Conservation (phyloP, 2,329 filamentous ascomycete genomes). For the Thyridium curvatum region DNA sequence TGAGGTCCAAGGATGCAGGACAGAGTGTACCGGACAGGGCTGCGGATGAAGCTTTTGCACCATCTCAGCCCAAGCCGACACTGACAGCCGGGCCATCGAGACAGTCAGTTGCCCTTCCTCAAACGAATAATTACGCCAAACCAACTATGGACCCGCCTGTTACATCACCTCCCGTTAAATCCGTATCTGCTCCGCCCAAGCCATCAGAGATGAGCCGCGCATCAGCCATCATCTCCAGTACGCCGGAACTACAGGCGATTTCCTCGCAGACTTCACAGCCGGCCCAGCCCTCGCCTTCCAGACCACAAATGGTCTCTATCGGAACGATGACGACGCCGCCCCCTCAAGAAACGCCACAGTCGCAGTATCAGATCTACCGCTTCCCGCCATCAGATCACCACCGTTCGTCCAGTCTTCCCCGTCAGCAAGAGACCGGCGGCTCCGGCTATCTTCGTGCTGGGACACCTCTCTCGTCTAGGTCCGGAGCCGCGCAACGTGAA, state of each 20-base stretch:
- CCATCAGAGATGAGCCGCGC: conserved; percentile 48
- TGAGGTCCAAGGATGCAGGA: conserved; percentile 50
- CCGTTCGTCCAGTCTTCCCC: conserved; percentile 31
- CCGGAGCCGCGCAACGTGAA: no score
- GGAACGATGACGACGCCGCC: conserved; percentile 74
- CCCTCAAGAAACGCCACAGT: conserved; percentile 45
- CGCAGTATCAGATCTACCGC: conserved; percentile 30
- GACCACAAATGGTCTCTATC: conserved; percentile 42
- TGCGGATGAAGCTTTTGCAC: conserved; percentile 75
- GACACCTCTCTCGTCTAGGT: conserved; percentile 9
- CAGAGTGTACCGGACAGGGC: conserved; percentile 68
- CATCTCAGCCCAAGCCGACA: conserved; percentile 15
- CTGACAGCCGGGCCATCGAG: no score
- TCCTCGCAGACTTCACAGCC: conserved; percentile 34
- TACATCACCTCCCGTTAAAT: conserved; percentile 28
- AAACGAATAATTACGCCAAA: conserved; percentile 18
- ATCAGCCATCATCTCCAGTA: conserved; percentile 57
- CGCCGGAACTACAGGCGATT: conserved; percentile 55
- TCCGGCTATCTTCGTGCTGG: conserved; percentile 15
- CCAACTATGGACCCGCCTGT: conserved; percentile 17
- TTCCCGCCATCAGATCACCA: conserved; percentile 32
- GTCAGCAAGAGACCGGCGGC: conserved; percentile 20
- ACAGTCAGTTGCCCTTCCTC: conserved; percentile 18
- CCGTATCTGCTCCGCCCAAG: conserved; percentile 32
- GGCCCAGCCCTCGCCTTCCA: conserved; percentile 17